A percentile compares a stretch with the other conserved stretches of the same genome.
phyloP scores from a whole-genome alignment of 306 rosid species.

The Senna siamea region DNA sequence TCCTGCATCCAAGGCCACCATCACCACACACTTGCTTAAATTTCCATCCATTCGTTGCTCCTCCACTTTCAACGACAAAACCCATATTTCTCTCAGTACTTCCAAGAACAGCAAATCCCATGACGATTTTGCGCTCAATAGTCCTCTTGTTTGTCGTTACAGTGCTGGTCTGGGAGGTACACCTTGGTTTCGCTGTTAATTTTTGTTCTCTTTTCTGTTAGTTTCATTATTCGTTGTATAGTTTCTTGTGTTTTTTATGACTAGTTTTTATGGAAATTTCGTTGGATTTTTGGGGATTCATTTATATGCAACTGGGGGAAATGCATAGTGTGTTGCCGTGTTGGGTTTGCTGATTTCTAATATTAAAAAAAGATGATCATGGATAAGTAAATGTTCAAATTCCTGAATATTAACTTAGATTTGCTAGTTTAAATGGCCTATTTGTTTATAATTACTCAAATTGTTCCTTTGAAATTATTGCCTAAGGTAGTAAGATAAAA shows the following conservation, averaged over 20 bases:
- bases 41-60: constrained; percentile 53
- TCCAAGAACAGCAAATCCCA: constrained; percentile 83
- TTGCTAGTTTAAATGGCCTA: not conserved
- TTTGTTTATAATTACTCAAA: not conserved
- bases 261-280: not conserved
- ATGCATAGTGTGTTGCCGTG: not conserved
- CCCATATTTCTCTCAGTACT: constrained; percentile 50
- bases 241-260: no score
- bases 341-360: no score
- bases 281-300: not conserved
- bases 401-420: not conserved
- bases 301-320: not conserved
- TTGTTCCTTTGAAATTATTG: not conserved
- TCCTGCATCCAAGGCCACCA: constrained; percentile 25
- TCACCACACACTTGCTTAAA: constrained; percentile 15
- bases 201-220: not conserved
- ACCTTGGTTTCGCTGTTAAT: not conserved
- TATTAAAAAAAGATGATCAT: no score
- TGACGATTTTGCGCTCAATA: constrained; percentile 60
- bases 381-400: no score
- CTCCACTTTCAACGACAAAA: constrained; percentile 38
- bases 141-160: constrained; percentile 73
- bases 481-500: not conserved
- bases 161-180: constrained; percentile 95
- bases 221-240: not conserved